Conservation (phyloP, 495 filamentous ascomycete species). For the Lentithecium fluviatile region DNA sequence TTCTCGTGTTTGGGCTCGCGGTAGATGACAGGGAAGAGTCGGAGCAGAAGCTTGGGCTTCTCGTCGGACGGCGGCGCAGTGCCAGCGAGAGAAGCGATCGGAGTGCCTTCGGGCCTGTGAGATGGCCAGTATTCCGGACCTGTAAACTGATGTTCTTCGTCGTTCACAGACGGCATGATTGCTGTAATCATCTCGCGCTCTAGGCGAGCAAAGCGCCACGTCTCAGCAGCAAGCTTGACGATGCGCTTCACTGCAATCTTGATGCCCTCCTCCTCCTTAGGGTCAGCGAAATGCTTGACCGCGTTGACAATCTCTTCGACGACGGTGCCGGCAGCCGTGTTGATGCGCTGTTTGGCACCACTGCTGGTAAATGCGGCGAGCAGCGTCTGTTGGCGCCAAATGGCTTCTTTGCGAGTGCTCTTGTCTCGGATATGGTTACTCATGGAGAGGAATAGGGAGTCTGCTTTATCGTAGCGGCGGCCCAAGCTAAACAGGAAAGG, state of each 20-base stretch:
- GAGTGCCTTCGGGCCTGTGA: constrained; percentile 42
- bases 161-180: constrained; percentile 52
- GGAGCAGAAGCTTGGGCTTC: constrained; percentile 47
- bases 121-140: constrained; percentile 47
- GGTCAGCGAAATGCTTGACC: constrained; percentile 59
- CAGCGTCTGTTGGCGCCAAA: constrained; percentile 65
- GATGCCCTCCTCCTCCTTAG: constrained; percentile 54
- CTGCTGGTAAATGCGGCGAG: constrained; percentile 63
- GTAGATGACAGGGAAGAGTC: constrained; percentile 56
- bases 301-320: constrained; percentile 61
- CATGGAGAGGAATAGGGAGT: constrained; percentile 61
- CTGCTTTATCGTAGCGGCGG: constrained; percentile 61
- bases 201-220: constrained; percentile 63
- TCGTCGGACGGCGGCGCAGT: constrained; percentile 19
- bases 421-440: constrained; percentile 63
- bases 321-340: constrained; percentile 58
- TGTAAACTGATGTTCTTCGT: constrained; percentile 40
- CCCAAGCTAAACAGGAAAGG: constrained; percentile 65
- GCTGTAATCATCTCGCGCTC: constrained; percentile 62
- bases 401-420: constrained; percentile 60
- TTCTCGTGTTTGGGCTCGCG: constrained; percentile 59
- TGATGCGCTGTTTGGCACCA: constrained; percentile 61
- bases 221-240: constrained; percentile 64
- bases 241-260: constrained; percentile 54
- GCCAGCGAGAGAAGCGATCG: constrained; percentile 26